Conservation (phyloP, 768 basidiomycete species). For the Candolleomyces efflorescens region DNA sequence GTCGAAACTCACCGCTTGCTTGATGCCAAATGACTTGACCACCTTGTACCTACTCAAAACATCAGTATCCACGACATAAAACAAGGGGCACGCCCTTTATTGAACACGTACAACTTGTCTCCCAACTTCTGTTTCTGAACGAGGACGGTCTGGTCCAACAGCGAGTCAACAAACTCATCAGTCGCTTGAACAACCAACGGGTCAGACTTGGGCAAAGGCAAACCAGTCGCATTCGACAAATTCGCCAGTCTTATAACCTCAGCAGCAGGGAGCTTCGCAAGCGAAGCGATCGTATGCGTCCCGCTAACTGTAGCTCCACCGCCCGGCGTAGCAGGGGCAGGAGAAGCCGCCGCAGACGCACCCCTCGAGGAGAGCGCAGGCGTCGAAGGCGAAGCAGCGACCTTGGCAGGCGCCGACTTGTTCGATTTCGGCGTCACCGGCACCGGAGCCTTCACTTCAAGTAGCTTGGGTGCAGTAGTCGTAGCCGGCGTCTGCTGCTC, state of each 20-base stretch:
- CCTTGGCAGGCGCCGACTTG: conserved; percentile 36
- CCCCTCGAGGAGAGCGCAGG: conserved; percentile 75
- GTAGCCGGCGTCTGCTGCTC: conserved; percentile 24
- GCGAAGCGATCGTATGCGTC: conserved; percentile 59
- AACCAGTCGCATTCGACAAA: conserved; percentile 41
- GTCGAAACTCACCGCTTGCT: conserved; percentile 56
- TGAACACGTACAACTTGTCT: conserved; percentile 59
- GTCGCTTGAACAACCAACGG: conserved; percentile 63
- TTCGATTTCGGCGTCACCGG: conserved; percentile 64
- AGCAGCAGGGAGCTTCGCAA: conserved; percentile 69
- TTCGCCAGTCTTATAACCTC: conserved; percentile 70
- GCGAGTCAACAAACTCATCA: conserved; percentile 65
- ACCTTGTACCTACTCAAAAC: conserved; percentile 37
- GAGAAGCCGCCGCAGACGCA: conserved; percentile 67
- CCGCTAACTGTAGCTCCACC: conserved; percentile 19
- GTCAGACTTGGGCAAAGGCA: conserved; percentile 69
- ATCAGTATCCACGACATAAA: not conserved
- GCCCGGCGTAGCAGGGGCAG: conserved; percentile 59
- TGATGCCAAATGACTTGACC: conserved; percentile 80
- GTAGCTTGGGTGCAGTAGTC: conserved; percentile 15
- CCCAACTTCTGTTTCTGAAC: conserved; percentile 77
- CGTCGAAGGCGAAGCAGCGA: conserved; percentile 59
- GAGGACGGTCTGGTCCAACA: conserved; percentile 50
- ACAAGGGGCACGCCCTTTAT: too few relatives aligned
- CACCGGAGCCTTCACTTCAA: conserved; percentile 15